Base-by-base conservation (phyloP, 805 yeast genomes). In the Cyberlindnera mrakii region DNA sequence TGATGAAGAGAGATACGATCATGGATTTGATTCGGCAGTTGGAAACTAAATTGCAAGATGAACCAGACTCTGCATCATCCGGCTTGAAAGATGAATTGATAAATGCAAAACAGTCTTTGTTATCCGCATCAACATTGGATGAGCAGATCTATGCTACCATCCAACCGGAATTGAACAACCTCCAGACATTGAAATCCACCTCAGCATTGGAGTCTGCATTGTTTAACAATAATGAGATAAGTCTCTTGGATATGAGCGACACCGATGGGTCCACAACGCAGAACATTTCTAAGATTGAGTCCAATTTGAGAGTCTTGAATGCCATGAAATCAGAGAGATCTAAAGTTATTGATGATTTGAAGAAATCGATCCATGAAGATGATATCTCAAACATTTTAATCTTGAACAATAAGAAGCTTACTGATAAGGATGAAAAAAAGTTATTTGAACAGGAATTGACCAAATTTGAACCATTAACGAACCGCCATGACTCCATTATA, bases 361-460 rank as follows among this genome's bases (percentile, higher is more conserved):
- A 88, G 56, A 72, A 68, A 6, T 75, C 75, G 38, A 80, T 85
- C 30, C 93, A 82, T 54, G 70, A 73, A 13, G 98, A 91, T 63
- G 97, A 91, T 58, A 87, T 89, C 39, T 82, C 96, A 0, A 80
- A 82, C 41, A 68, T 82, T 11, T 68, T 91, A 29, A 75, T 91
- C 8, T 67, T 82, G 50, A 82, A 85, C 57, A 49, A 45, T 37
- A 72, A 75, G 35, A 74, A 72, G 32, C 17, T 50, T 15, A 47
- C 78, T 5, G 78, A 77, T 7, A 70, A 75, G 36, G 89, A 82
- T 45, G 69, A 78, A 46, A 72, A 71, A 49, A 66, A 72, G 9
- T 58, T 84, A 13, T 89, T 90, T 58, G 75, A 78, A 15, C 73
- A 75, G 44, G 96, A 88, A 59, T 65, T 91, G 49, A 75, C 72